phyloP scores from a whole-genome alignment of 1,284 basidiomycete species.

The Cutaneotrichosporon sp. region DNA sequence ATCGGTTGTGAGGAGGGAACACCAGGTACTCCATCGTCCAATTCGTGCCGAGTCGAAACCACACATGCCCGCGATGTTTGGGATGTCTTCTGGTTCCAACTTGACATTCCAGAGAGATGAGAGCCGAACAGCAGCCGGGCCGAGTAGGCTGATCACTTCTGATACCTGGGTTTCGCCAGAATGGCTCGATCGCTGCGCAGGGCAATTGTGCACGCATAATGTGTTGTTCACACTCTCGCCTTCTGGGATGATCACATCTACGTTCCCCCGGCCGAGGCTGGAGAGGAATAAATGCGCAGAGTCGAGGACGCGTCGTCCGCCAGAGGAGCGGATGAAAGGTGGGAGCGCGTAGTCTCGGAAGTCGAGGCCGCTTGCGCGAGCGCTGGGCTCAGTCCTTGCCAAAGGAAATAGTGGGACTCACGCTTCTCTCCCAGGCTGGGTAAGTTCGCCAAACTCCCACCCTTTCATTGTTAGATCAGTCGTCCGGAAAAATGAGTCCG shows the following conservation, averaged over 20 bases:
- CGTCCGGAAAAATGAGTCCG: slow-evolving; percentile 59
- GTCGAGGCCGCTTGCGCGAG: slow-evolving; percentile 39
- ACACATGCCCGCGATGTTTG: slow-evolving; percentile 69
- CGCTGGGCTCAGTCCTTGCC: slow-evolving; percentile 44
- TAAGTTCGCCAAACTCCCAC: slow-evolving; percentile 58
- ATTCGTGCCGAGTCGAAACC: slow-evolving; percentile 61
- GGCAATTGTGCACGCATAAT: slow-evolving; percentile 68
- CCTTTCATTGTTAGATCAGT: slow-evolving; percentile 65
- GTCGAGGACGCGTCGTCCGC: slow-evolving; percentile 63
- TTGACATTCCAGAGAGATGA: slow-evolving; percentile 58
- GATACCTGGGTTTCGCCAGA: not conserved
- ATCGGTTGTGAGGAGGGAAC: slow-evolving; percentile 61
- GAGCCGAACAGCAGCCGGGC: slow-evolving; percentile 18
- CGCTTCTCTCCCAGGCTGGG: slow-evolving; percentile 69
- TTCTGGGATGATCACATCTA: slow-evolving; percentile 43
- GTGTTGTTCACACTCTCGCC: slow-evolving; percentile 65
- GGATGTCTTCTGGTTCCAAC: slow-evolving; percentile 60
- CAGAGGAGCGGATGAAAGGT: slow-evolving; percentile 69
- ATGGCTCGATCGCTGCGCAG: slow-evolving; percentile 55
- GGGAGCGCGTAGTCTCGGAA: slow-evolving; percentile 38
- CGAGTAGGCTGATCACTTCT: not conserved
- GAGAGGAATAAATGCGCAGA: slow-evolving; percentile 68
- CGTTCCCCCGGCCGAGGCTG: slow-evolving; percentile 28
- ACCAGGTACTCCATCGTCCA: slow-evolving; percentile 63
- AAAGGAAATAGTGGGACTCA: slow-evolving; percentile 52